Percentiles rank a stretch among this genome's conserved stretches.
Evolutionary conservation across 2,329 filamentous ascomycete genomes (phyloP).

Genomic region (Claviceps sp.): DNA sequence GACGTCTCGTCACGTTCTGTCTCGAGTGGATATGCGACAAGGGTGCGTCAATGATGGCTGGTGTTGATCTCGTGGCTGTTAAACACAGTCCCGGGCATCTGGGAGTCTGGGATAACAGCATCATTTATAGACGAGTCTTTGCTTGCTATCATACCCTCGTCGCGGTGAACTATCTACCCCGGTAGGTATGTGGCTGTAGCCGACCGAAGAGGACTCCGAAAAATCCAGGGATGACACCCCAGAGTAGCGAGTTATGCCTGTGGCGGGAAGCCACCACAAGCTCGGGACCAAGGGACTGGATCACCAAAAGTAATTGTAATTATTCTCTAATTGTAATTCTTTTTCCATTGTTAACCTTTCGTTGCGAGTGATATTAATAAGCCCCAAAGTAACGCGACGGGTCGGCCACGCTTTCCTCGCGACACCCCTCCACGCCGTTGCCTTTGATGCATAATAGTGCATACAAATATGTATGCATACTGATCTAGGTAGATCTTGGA

Average conservation of each 20-base stretch:
- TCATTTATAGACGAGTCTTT: slow-evolving; percentile 3
- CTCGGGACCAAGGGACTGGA: slow-evolving; percentile 2
- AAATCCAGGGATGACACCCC: background rate
- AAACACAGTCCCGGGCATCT: background rate
- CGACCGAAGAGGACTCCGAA: background rate
- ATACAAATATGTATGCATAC: background rate
- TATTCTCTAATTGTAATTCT: background rate
- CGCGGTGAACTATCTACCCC: background rate
- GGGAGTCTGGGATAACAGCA: background rate
- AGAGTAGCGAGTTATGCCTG: background rate
- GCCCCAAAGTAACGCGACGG: background rate
- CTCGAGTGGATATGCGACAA: background rate
- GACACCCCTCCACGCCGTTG: background rate
- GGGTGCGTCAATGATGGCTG: background rate
- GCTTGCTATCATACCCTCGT: background rate
- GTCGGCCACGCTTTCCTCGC: slow-evolving; percentile 3
- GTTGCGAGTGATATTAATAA: background rate
- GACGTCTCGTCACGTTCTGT: background rate
- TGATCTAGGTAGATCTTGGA: background rate
- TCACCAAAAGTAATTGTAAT: background rate
- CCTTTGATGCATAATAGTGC: background rate
- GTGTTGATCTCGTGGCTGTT: background rate
- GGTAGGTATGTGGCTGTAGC: background rate
- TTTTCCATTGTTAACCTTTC: background rate
- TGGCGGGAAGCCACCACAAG: slow-evolving; percentile 1